A percentile compares a stretch with the other conserved stretches of the same genome.
Conservation (phyloP, 371 early-diverging fungal species). For the Umbelopsis sp. region DNA sequence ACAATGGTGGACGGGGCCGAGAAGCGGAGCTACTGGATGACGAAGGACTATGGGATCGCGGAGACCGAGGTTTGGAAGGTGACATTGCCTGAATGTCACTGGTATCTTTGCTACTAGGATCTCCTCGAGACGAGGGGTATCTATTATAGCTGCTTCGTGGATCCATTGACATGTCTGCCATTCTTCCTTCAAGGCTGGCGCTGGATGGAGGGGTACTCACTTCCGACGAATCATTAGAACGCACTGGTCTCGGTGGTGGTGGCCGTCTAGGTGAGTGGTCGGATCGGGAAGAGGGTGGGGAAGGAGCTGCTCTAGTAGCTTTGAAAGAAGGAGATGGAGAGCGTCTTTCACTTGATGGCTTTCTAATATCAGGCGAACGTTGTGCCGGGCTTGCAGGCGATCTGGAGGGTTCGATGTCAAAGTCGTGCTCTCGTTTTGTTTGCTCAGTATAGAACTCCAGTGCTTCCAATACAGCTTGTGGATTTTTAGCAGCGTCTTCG, state of each 20-base stretch:
- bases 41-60: background rate
- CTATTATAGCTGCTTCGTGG: background rate
- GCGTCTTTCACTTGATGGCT: background rate
- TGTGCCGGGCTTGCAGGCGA: slow-evolving; percentile 10
- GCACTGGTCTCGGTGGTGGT: slow-evolving; percentile 8
- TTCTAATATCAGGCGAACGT: slow-evolving; percentile 7
- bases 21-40: background rate
- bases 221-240: slow-evolving; percentile 14
- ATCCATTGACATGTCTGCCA: slow-evolving; percentile 21
- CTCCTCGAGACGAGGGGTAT: slow-evolving; percentile 5
- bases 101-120: background rate
- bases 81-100: slow-evolving; percentile 7
- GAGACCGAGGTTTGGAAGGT: background rate
- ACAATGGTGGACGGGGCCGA: slow-evolving; percentile 14
- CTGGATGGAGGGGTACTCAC: too few relatives aligned
- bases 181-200: slow-evolving; percentile 14
- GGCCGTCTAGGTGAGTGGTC: slow-evolving; percentile 9
- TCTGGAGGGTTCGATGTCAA: slow-evolving; percentile 24
- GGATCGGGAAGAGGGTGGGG: slow-evolving; percentile 8
- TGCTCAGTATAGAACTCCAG: slow-evolving; percentile 89
- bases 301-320: slow-evolving; percentile 13
- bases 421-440: slow-evolving; percentile 44
- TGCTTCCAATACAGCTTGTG: slow-evolving; percentile 90
- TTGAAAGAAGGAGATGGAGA: slow-evolving; percentile 14
- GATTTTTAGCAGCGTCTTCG: slow-evolving; percentile 88